These are phyloP conservation scores for Calonectria pseudoreteaudii DNA, from an alignment of 2,329 filamentous ascomycete species.

Conservation along the genomic window DNA sequence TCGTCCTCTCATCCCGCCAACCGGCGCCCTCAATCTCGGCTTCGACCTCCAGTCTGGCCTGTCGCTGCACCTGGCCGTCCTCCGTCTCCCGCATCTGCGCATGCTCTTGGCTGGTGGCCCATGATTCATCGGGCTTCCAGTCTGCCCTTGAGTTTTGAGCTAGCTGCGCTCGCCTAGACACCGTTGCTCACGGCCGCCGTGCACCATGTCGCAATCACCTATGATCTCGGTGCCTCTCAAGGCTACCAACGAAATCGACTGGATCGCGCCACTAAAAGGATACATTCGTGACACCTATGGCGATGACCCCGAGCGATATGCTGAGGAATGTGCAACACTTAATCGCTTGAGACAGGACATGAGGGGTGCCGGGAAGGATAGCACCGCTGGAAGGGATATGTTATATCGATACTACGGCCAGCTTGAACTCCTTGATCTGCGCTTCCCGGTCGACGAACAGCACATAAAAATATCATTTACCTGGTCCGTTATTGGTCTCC, in stretches of 20 bases:
- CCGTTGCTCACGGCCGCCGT: slow-evolving; percentile 26
- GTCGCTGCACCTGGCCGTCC: slow-evolving; percentile 28
- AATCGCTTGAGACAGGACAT: slow-evolving; percentile 98
- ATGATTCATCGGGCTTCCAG: slow-evolving; percentile 24
- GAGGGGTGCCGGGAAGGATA: slow-evolving; percentile 96
- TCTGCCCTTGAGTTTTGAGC: slow-evolving; percentile 32
- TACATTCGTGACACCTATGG: slow-evolving; percentile 96
- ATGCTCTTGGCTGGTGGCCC: slow-evolving; percentile 32
- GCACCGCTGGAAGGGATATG: slow-evolving; percentile 90
- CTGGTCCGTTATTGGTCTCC: slow-evolving; percentile 70
- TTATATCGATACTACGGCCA: slow-evolving; percentile 98
- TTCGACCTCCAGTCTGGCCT: slow-evolving; percentile 12
- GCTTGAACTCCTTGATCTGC: slow-evolving; percentile 90
- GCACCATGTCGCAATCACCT: slow-evolving; percentile 82
- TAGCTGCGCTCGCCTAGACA: slow-evolving; percentile 13
- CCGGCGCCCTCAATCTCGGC: slow-evolving; percentile 25
- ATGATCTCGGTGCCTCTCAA: slow-evolving; percentile 97
- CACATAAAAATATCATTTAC: slow-evolving; percentile 99
- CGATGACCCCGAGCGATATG: slow-evolving; percentile 95
- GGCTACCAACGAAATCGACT: slow-evolving; percentile 98
- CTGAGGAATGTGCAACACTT: slow-evolving; percentile 93
- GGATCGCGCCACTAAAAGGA: slow-evolving; percentile 89
- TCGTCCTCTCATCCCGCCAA: slow-evolving; percentile 29
- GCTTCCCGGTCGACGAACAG: slow-evolving; percentile 97
- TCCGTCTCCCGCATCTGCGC: slow-evolving; percentile 25